Conservation (phyloP, 208 protist genomes). For the Zelonia costaricensis region DNA sequence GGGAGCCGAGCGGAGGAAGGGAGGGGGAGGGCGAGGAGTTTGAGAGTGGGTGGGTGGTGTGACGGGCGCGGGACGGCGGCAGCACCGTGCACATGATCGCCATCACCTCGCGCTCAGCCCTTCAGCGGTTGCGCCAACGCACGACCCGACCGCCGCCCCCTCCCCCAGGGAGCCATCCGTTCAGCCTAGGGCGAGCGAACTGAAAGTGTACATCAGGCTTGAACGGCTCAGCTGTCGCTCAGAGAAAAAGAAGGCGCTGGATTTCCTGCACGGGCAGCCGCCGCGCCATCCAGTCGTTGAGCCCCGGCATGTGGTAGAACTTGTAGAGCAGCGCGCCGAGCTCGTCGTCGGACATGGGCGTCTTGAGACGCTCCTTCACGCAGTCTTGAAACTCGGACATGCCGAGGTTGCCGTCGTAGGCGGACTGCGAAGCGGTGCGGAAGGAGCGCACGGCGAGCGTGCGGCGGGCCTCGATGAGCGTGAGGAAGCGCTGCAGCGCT, state of each 20-base stretch:
- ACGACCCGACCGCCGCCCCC: too few relatives aligned
- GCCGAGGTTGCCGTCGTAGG: constrained; percentile 81
- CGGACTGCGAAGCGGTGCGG: constrained; percentile 41
- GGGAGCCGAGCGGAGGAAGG: too few relatives aligned
- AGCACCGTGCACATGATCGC: too few relatives aligned
- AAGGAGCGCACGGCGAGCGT: constrained; percentile 77
- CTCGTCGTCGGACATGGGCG: constrained; percentile 71
- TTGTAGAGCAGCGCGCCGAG: constrained; percentile 78
- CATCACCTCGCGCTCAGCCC: too few relatives aligned
- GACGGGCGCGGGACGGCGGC: too few relatives aligned
- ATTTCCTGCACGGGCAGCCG: constrained; percentile 74
- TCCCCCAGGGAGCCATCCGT: too few relatives aligned
- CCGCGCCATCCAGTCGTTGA: constrained; percentile 64
- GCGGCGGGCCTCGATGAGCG: constrained; percentile 71
- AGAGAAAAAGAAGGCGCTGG: constrained; percentile 58
- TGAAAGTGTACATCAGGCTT: constrained; percentile 8
- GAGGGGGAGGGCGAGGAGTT: too few relatives aligned
- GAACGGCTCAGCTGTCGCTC: background rate
- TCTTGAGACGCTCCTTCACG: constrained; percentile 54
- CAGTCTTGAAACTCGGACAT: constrained; percentile 72
- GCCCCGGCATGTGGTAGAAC: constrained; percentile 71
- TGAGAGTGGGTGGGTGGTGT: too few relatives aligned
- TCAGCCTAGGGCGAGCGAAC: too few relatives aligned
- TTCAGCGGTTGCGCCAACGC: too few relatives aligned
- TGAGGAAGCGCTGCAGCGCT: constrained; percentile 74